Evolutionary conservation across 2,329 filamentous ascomycete species (phyloP).

Genomic region (Hirsutella thompsonii): DNA sequence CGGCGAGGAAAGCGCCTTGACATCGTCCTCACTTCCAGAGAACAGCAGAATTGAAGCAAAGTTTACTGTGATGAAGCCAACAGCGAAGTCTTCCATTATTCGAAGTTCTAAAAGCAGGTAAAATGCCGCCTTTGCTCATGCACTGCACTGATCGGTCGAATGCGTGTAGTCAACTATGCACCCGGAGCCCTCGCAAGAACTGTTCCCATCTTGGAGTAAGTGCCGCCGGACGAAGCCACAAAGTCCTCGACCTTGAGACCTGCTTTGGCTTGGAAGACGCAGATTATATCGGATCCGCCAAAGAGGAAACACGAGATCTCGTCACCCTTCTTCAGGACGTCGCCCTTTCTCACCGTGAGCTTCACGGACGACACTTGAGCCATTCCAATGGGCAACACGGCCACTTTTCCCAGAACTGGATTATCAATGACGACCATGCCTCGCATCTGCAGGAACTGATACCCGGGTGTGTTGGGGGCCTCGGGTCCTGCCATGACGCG

Average conservation of each 20-base stretch:
- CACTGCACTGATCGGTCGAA: no score
- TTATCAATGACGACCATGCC: conserved; percentile 26
- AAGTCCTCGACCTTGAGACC: conserved; percentile 8
- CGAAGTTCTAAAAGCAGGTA: no score
- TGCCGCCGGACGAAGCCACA: conserved; percentile 5
- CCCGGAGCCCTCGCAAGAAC: conserved; percentile 5
- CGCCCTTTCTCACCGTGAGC: conserved; percentile 12
- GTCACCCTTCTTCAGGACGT: conserved; percentile 22
- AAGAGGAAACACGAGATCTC: conserved; percentile 29
- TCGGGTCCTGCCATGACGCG: conserved; percentile 11
- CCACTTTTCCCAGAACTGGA: conserved; percentile 20
- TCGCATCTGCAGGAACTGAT: conserved; percentile 26
- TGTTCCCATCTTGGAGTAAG: conserved; percentile 9
- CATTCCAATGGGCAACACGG: conserved; percentile 30
- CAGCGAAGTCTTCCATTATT: no score
- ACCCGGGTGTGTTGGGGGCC: conserved; percentile 21
- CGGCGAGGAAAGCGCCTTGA: no score
- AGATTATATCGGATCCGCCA: conserved; percentile 27
- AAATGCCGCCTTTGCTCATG: no score
- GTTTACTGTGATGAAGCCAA: no score
- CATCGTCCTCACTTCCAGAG: no score
- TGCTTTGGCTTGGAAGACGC: conserved; percentile 21
- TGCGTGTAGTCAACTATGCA: not conserved
- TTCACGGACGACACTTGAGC: conserved; percentile 27
- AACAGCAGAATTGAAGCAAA: no score